Conservation (phyloP, 1,284 basidiomycete genomes). For the Microbotryum violaceum region DNA sequence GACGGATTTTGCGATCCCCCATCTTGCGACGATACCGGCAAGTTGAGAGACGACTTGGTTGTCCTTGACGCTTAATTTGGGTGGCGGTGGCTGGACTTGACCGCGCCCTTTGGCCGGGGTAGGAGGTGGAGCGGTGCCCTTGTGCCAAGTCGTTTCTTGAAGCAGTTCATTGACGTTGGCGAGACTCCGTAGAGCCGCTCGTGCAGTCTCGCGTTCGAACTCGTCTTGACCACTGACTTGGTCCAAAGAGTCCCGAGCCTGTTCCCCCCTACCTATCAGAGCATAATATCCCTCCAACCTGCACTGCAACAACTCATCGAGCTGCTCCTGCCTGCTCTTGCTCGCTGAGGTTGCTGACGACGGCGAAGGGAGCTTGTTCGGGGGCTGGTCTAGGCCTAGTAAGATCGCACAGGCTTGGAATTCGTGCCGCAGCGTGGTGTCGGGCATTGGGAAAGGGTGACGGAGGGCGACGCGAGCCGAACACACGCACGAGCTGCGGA, state of each 20-base stretch:
- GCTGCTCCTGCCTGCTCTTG: neutral
- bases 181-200: neutral
- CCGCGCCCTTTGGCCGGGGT: too few relatives aligned
- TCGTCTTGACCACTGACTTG: too few relatives aligned
- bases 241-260: too few relatives aligned
- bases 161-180: neutral
- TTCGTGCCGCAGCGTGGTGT: too few relatives aligned
- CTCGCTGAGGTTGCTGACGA: too few relatives aligned
- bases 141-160: neutral
- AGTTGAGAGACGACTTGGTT: constrained; percentile 23
- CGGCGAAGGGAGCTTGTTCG: neutral
- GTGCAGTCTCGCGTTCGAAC: neutral
- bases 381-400: neutral
- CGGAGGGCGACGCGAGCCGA: neutral
- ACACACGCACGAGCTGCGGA: too few relatives aligned
- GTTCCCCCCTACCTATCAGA: too few relatives aligned
- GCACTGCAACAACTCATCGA: neutral
- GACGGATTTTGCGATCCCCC: constrained; percentile 19
- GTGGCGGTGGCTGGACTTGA: constrained; percentile 1
- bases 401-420: neutral
- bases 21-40: constrained; percentile 24
- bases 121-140: neutral
- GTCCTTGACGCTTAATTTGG: constrained; percentile 26
- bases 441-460: too few relatives aligned
- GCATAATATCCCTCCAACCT: neutral